These are phyloP conservation scores for Amorphotheca resinae DNA, from an alignment of 495 filamentous ascomycete genomes.

Conservation along the genomic window DNA sequence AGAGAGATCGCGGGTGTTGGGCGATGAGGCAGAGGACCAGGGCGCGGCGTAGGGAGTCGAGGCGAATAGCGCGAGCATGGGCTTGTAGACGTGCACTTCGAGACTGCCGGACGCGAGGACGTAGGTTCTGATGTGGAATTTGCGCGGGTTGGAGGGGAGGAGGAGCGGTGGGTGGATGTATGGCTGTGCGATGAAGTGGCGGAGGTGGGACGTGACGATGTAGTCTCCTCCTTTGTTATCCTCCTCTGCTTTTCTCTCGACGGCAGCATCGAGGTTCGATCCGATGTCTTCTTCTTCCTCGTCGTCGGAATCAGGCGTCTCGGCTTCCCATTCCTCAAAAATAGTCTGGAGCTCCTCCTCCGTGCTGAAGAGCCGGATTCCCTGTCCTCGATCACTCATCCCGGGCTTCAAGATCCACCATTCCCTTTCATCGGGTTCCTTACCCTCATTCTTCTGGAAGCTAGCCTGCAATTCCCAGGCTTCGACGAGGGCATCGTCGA, in stretches of 20 bases:
- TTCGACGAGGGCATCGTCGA: slow-evolving; percentile 85
- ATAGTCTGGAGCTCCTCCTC: slow-evolving; percentile 68
- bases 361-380: slow-evolving; percentile 76
- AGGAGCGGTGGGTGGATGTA: slow-evolving; percentile 88
- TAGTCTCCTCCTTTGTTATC: slow-evolving; percentile 27
- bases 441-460: slow-evolving; percentile 46
- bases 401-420: slow-evolving; percentile 98
- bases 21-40: slow-evolving; percentile 9
- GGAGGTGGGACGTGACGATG: slow-evolving; percentile 78
- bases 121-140: slow-evolving; percentile 93
- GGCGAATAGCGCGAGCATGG: slow-evolving; percentile 90
- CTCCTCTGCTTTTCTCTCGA: slow-evolving; percentile 11
- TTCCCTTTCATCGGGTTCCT: slow-evolving; percentile 42
- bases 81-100: slow-evolving; percentile 72
- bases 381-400: slow-evolving; percentile 93
- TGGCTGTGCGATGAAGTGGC: slow-evolving; percentile 92
- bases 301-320: slow-evolving; percentile 38
- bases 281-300: slow-evolving; percentile 42
- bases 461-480: slow-evolving; percentile 75
- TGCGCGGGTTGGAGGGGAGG: slow-evolving; percentile 50
- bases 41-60: slow-evolving; percentile 47
- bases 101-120: slow-evolving; percentile 68
- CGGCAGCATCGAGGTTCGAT: background rate
- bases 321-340: slow-evolving; percentile 75
- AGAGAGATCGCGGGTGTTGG: slow-evolving; percentile 37